Evolutionary conservation across 1,284 basidiomycete species (phyloP).

Genomic region (Taiwanofungus camphoratus): DNA sequence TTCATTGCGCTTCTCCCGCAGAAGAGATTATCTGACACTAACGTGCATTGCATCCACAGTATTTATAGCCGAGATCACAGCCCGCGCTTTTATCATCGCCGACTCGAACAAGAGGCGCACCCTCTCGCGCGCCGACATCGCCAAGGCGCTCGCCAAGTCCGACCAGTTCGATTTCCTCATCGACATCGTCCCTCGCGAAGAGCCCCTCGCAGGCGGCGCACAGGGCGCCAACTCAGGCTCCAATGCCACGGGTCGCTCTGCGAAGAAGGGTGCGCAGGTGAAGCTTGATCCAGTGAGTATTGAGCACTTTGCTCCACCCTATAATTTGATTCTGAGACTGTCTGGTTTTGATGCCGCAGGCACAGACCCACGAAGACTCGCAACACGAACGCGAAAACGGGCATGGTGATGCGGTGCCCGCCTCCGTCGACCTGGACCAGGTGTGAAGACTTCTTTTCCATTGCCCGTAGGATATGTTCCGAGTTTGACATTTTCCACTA

Average conservation of each 20-base stretch:
- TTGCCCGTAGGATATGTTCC: background rate
- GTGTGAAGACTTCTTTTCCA: background rate
- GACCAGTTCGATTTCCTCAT: slow-evolving; percentile 94
- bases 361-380: background rate
- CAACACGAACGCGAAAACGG: slow-evolving; percentile 1
- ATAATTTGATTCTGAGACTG: too few species aligned
- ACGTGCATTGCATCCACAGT: slow-evolving; percentile 43
- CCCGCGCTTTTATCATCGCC: slow-evolving; percentile 89
- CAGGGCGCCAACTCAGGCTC: too few species aligned
- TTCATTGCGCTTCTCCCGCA: slow-evolving; percentile 6
- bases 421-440: slow-evolving; percentile 13
- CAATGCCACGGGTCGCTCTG: slow-evolving; percentile 11
- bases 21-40: background rate
- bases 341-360: background rate
- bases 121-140: slow-evolving; percentile 85
- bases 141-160: slow-evolving; percentile 82
- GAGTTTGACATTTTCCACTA: background rate
- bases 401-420: background rate
- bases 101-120: slow-evolving; percentile 91
- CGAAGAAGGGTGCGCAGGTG: slow-evolving; percentile 20
- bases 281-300: slow-evolving; percentile 15
- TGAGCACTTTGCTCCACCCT: background rate
- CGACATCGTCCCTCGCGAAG: slow-evolving; percentile 86
- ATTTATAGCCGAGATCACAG: slow-evolving; percentile 92
- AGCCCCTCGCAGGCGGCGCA: slow-evolving; percentile 31